Evolutionary conservation across 306 rosid species (phyloP).

Genomic region (Quercus rubra): DNA sequence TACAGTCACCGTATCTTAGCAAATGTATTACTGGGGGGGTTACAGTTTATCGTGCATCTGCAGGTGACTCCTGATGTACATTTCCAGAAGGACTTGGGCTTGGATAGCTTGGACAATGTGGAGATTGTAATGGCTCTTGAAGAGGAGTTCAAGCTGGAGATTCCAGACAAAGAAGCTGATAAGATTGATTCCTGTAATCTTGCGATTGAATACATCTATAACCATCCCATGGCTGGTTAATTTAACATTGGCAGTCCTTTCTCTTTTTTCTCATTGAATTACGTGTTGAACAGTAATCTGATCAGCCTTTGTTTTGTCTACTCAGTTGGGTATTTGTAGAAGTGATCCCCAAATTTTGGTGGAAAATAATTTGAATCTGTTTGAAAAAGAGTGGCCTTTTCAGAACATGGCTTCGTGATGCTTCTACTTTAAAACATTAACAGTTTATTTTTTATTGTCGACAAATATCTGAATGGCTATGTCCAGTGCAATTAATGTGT

Average conservation of each 20-base stretch:
- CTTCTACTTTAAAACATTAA: not conserved
- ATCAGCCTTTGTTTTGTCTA: constrained; percentile 19
- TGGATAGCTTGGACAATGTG: constrained; percentile 97
- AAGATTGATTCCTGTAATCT: constrained; percentile 73
- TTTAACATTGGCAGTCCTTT: not conserved
- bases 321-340: constrained; percentile 22
- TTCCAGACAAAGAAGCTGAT: constrained; percentile 92
- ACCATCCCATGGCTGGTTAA: constrained; percentile 91
- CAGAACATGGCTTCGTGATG: constrained; percentile 13
- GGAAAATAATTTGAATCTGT: constrained; percentile 50
- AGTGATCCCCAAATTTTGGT: constrained; percentile 23
- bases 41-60: constrained; percentile 3
- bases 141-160: constrained; percentile 97
- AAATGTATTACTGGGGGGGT: not conserved
- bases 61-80: constrained; percentile 82
- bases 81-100: constrained; percentile 90
- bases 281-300: constrained; percentile 18
- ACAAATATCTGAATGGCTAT: not conserved
- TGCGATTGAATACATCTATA: constrained; percentile 84
- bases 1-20: not conserved
- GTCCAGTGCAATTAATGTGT: not conserved
- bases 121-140: constrained; percentile 96
- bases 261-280: constrained; percentile 12
- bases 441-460: not conserved
- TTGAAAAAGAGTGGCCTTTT: constrained; percentile 28